Conservation (phyloP, 83 land plant genomes). For the Isoetes engelmannii region DNA sequence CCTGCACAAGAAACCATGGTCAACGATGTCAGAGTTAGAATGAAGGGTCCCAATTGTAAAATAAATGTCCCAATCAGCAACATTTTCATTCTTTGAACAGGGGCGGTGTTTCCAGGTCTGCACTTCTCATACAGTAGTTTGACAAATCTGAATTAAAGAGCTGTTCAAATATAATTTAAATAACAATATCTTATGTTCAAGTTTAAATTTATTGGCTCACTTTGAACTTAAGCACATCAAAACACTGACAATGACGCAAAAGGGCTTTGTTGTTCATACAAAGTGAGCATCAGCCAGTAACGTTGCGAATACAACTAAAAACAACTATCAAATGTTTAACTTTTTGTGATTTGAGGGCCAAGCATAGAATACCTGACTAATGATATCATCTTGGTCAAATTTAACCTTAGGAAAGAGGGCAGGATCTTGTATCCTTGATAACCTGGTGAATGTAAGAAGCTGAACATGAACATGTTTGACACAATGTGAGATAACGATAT, state of each 20-base stretch:
- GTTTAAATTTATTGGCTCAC: too few species aligned
- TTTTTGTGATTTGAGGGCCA: neutral
- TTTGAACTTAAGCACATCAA: too few species aligned
- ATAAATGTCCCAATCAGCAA: too few species aligned
- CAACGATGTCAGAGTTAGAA: too few species aligned
- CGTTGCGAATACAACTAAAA: neutral
- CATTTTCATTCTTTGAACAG: neutral
- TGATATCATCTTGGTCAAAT: conserved; percentile 33
- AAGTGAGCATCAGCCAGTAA: neutral
- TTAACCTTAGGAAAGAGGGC: conserved; percentile 29
- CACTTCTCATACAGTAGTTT: too few species aligned
- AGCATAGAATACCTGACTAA: conserved; percentile 25
- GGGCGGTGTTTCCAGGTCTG: neutral
- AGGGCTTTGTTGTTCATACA: neutral
- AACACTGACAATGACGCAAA: too few species aligned
- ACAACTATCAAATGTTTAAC: too few species aligned
- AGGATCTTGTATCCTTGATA: conserved; percentile 31
- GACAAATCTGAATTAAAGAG: too few species aligned
- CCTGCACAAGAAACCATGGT: conserved; percentile 12
- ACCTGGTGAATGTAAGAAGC: conserved; percentile 36
- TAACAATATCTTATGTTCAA: too few species aligned
- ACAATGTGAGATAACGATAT: neutral
- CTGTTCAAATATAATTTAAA: too few species aligned
- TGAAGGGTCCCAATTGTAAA: neutral
- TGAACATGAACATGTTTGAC: conserved; percentile 9